Percentiles rank a stretch among this genome's conserved stretches.
phyloP scores from a whole-genome alignment of 805 yeast species.

The Debaryomyces maramus region DNA sequence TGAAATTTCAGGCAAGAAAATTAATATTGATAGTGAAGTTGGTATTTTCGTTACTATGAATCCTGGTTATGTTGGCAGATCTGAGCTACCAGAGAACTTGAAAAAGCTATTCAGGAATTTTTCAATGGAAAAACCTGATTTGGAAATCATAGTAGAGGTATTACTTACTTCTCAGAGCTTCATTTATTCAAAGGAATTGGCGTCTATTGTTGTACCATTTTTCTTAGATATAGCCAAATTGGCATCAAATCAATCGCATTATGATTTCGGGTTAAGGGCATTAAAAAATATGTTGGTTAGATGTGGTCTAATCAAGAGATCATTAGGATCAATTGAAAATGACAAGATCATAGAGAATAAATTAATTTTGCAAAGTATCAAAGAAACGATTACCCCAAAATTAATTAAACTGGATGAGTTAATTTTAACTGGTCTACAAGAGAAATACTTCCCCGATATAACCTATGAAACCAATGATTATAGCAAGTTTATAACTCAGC shows the following conservation, averaged over 20 bases:
- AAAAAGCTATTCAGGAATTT: slow-evolving; percentile 75
- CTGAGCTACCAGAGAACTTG: slow-evolving; percentile 80
- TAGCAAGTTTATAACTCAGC: slow-evolving; percentile 20
- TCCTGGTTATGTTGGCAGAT: slow-evolving; percentile 84
- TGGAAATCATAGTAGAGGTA: slow-evolving; percentile 64
- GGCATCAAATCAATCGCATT: slow-evolving; percentile 64
- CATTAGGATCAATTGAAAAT: not conserved
- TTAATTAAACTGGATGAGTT: slow-evolving; percentile 53
- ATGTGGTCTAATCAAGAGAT: slow-evolving; percentile 51
- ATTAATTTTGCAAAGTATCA: slow-evolving; percentile 52
- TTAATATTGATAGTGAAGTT: slow-evolving; percentile 46
- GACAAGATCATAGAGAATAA: slow-evolving; percentile 20
- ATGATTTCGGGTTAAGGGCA: slow-evolving; percentile 88
- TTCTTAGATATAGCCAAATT: slow-evolving; percentile 44
- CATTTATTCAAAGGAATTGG: slow-evolving; percentile 39
- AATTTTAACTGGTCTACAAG: slow-evolving; percentile 29
- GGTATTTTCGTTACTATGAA: slow-evolving; percentile 91
- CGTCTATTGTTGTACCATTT: slow-evolving; percentile 54
- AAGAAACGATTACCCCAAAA: slow-evolving; percentile 69
- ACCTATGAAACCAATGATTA: slow-evolving; percentile 19
- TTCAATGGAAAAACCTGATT: slow-evolving; percentile 73
- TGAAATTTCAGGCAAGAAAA: slow-evolving; percentile 43
- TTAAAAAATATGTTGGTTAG: slow-evolving; percentile 63
- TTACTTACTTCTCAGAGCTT: slow-evolving; percentile 77
- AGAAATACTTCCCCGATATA: slow-evolving; percentile 27